These are phyloP conservation scores for Xylaria longipes DNA, from an alignment of 495 filamentous ascomycete species.

Conservation along the genomic window DNA sequence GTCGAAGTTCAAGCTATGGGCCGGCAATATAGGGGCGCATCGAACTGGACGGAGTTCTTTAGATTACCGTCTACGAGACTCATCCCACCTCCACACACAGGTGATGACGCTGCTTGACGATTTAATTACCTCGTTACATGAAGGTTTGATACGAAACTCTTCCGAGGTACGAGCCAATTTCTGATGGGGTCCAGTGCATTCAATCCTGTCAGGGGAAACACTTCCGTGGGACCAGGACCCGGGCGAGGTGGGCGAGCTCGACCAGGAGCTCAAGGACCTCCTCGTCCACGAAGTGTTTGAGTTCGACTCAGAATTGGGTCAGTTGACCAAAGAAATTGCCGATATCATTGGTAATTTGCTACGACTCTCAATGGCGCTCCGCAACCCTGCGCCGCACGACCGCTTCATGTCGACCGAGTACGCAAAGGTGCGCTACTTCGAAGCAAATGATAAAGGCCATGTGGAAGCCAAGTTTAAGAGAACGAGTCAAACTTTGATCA, in stretches of 20 bases:
- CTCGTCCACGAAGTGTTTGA: not conserved
- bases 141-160: slow-evolving; percentile 11
- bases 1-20: slow-evolving; percentile 53
- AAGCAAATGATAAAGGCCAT: slow-evolving; percentile 12
- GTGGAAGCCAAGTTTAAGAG: slow-evolving; percentile 9
- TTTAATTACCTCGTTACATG: slow-evolving; percentile 29
- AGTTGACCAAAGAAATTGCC: slow-evolving; percentile 28
- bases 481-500: slow-evolving; percentile 27
- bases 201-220: slow-evolving; percentile 18
- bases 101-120: slow-evolving; percentile 43
- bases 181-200: slow-evolving; percentile 6
- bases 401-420: slow-evolving; percentile 28
- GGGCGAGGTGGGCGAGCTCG: not conserved
- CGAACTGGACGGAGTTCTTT: slow-evolving; percentile 49
- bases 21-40: slow-evolving; percentile 54
- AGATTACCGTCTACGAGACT: slow-evolving; percentile 53
- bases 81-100: slow-evolving; percentile 48
- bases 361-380: slow-evolving; percentile 32
- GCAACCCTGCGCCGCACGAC: slow-evolving; percentile 38
- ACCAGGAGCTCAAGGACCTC: slow-evolving; percentile 17
- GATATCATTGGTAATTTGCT: slow-evolving; percentile 27
- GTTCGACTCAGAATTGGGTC: slow-evolving; percentile 11
- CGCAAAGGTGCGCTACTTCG: slow-evolving; percentile 18
- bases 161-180: not conserved
- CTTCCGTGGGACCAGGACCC: slow-evolving; percentile 5